phyloP scores from a whole-genome alignment of 2,329 filamentous ascomycete genomes.

The Onygenales sp. region DNA sequence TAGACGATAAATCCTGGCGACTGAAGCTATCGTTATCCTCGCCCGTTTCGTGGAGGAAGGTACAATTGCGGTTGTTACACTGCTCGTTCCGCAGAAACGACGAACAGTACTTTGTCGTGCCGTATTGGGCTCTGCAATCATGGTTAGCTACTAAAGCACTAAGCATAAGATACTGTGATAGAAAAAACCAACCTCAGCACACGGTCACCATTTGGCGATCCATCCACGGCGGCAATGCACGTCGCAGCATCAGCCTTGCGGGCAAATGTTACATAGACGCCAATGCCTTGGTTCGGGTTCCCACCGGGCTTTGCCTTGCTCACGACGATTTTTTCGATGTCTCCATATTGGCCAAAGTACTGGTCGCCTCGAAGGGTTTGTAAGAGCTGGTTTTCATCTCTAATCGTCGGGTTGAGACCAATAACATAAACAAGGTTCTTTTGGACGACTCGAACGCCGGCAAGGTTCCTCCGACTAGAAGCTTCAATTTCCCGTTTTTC shows the following conservation, averaged over 20 bases:
- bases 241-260: constrained; percentile 79
- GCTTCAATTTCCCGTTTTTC: constrained; percentile 96
- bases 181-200: constrained; percentile 61
- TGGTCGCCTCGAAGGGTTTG: constrained; percentile 82
- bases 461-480: constrained; percentile 88
- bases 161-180: not conserved
- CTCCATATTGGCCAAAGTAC: constrained; percentile 97
- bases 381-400: constrained; percentile 76
- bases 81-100: constrained; percentile 90
- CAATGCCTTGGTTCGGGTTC: constrained; percentile 69
- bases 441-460: constrained; percentile 90
- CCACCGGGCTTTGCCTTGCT: constrained; percentile 80
- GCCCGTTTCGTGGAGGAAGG: constrained; percentile 96
- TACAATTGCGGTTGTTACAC: constrained; percentile 92
- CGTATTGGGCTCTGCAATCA: constrained; percentile 53
- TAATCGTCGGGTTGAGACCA: constrained; percentile 79
- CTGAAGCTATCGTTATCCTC: constrained; percentile 97
- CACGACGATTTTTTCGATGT: constrained; percentile 97
- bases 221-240: constrained; percentile 88
- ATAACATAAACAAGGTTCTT: constrained; percentile 99
- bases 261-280: constrained; percentile 97
- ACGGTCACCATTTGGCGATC: constrained; percentile 81
- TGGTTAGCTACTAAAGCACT: not conserved
- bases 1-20: constrained; percentile 83
- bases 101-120: constrained; percentile 97